Evolutionary conservation across 164 flowering plant genomes (phyloP).

Genomic region (Cinnamomum micranthum): DNA sequence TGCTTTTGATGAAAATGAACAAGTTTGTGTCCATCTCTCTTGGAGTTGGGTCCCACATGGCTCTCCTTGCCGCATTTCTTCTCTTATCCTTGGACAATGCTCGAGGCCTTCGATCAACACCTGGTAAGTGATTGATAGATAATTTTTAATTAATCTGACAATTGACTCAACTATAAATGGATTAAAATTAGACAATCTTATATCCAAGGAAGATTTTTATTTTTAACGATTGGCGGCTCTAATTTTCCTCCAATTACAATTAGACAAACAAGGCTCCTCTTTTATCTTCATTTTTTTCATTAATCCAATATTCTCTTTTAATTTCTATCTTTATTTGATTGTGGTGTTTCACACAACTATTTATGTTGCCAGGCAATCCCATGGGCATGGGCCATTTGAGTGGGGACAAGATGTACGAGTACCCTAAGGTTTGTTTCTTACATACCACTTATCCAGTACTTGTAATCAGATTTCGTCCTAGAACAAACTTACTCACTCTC

Average conservation of each 20-base stretch:
- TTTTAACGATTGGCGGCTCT: neutral
- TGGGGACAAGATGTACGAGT: neutral
- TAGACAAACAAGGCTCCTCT: neutral
- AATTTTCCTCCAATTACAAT: neutral
- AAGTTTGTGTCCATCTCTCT: neutral
- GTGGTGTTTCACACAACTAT: neutral
- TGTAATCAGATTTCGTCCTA: neutral
- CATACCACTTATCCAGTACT: neutral
- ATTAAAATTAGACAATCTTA: neutral
- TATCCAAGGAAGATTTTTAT: neutral
- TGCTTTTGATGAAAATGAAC: slow-evolving; percentile 15
- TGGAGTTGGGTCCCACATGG: slow-evolving; percentile 13
- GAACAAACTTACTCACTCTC: neutral
- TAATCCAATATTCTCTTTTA: neutral
- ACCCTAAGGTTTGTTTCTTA: neutral
- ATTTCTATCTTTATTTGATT: no score
- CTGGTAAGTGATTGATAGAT: slow-evolving; percentile 1
- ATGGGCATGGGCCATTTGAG: neutral
- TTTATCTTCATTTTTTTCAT: neutral
- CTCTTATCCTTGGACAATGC: slow-evolving; percentile 16
- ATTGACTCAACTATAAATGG: no score
- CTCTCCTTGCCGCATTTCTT: slow-evolving; percentile 17
- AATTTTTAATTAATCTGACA: no score
- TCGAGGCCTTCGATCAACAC: slow-evolving; percentile 20
- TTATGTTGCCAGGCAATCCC: neutral